Conservation (phyloP, 305 asterid genomes). For the Fraxinus floribunda region DNA sequence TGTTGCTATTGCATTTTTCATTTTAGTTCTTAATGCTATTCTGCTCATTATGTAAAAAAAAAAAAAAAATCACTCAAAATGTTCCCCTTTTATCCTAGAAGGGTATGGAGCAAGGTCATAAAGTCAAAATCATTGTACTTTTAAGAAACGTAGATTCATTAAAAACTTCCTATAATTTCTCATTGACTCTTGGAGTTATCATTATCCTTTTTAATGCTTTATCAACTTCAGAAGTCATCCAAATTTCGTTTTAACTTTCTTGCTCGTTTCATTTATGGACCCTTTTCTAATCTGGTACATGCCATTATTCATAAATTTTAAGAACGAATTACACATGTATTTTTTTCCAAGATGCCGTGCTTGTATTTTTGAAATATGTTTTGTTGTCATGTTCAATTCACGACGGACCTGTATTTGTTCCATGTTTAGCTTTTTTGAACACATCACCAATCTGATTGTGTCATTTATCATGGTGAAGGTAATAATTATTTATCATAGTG, state of each 20-base stretch:
- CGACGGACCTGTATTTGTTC: background rate
- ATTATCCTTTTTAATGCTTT: background rate
- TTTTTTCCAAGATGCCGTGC: background rate
- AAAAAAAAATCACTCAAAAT: background rate
- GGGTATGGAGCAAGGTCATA: background rate
- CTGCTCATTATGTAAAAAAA: background rate
- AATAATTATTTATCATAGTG: background rate
- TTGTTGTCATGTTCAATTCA: background rate
- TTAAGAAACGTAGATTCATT: background rate
- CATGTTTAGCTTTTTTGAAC: background rate
- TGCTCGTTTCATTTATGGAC: background rate
- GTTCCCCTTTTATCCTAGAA: background rate
- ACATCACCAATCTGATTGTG: background rate
- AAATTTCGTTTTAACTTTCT: background rate
- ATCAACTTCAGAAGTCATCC: background rate
- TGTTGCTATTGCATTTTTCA: background rate
- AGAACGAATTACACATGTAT: background rate
- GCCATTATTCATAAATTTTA: background rate
- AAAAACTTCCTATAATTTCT: background rate
- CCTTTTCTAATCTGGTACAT: background rate
- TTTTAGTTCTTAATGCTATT: background rate
- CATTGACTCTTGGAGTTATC: background rate
- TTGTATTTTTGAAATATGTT: background rate
- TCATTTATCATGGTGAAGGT: background rate
- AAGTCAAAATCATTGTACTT: background rate